Evolutionary conservation across 73 alveolate species (phyloP).

Genomic region (Tetrahymena elliotti): DNA sequence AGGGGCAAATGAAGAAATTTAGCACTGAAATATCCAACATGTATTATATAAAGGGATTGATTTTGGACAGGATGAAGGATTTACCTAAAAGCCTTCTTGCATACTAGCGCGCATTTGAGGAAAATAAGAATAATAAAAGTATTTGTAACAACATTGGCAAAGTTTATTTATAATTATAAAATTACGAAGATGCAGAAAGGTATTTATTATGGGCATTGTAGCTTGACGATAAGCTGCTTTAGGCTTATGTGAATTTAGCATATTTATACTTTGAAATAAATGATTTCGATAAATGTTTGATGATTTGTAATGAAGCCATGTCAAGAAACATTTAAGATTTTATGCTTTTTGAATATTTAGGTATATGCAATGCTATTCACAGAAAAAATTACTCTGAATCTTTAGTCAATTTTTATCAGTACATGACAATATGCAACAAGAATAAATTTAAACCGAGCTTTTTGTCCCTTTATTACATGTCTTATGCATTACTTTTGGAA

Average conservation of each 20-base stretch:
- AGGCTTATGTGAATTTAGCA: background rate
- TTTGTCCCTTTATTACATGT: background rate
- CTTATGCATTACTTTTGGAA: background rate
- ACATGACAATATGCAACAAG: background rate
- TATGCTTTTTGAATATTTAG: background rate
- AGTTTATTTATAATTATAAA: background rate
- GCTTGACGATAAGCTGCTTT: background rate
- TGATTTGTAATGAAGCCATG: background rate
- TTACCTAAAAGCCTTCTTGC: background rate
- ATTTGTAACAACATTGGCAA: background rate
- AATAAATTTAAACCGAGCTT: background rate
- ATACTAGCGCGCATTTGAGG: background rate
- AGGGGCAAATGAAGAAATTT: background rate
- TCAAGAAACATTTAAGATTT: background rate
- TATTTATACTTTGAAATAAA: background rate
- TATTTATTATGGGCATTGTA: background rate
- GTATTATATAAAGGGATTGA: background rate
- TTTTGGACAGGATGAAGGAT: background rate
- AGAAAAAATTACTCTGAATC: background rate
- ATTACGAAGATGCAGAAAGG: background rate
- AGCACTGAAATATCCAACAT: background rate
- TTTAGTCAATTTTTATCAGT: background rate
- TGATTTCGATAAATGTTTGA: background rate
- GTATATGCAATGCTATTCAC: background rate
- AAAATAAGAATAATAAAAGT: background rate